phyloP scores from a whole-genome alignment of 306 rosid genomes.

The Abrus precatorius region DNA sequence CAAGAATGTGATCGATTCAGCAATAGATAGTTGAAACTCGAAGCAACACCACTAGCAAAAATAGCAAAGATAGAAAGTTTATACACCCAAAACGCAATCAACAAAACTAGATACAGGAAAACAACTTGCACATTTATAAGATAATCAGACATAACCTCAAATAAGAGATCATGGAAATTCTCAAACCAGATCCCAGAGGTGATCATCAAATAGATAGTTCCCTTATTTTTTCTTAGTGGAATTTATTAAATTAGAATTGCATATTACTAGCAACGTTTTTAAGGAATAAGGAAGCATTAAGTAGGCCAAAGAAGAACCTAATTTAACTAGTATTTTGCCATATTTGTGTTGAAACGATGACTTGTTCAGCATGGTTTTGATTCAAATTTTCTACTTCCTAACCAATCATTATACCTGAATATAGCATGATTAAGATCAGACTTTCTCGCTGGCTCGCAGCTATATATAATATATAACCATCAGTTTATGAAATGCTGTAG shows the following conservation, averaged over 20 bases:
- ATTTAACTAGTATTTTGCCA: constrained; percentile 19
- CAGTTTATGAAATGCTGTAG: constrained; percentile 2
- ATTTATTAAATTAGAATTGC: neutral
- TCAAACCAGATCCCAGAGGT: constrained; percentile 4
- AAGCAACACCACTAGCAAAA: constrained; percentile 16
- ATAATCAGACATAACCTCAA: constrained; percentile 26
- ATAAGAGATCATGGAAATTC: neutral
- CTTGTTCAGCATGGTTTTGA: constrained; percentile 17
- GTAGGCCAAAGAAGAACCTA: constrained; percentile 13
- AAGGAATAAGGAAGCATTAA: neutral
- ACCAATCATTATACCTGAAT: neutral
- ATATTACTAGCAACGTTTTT: neutral
- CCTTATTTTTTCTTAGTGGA: neutral
- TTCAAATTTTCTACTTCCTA: neutral
- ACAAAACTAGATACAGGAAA: constrained; percentile 23
- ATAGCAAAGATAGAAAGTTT: constrained; percentile 8
- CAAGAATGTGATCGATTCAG: constrained; percentile 39
- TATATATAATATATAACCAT: neutral
- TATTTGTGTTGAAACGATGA: neutral
- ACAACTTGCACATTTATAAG: constrained; percentile 19
- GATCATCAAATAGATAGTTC: neutral
- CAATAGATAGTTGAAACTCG: neutral
- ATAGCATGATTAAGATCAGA: constrained; percentile 7
- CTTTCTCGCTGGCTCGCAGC: neutral
- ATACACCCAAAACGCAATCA: constrained; percentile 12